Conservation (phyloP, 1,139 yeast species). For the Nakaseomyces nivariensis region DNA sequence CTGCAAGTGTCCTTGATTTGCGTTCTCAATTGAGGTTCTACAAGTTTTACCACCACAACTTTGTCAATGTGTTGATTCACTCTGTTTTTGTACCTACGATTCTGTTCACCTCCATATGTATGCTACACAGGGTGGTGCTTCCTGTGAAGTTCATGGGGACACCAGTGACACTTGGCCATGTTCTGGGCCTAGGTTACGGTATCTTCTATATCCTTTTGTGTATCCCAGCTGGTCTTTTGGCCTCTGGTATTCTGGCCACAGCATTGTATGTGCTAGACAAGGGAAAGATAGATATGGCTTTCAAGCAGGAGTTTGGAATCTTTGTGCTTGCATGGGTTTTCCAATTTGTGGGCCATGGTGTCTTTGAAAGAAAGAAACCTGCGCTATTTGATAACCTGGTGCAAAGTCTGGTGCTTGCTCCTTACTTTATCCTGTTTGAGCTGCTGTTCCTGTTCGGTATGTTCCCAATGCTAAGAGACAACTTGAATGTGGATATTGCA, state of each 20-base stretch:
- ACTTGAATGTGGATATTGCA: constrained; percentile 38
- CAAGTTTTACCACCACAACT: constrained; percentile 69
- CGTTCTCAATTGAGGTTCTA: constrained; percentile 69
- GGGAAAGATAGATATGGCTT: constrained; percentile 8
- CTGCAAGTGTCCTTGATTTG: not conserved
- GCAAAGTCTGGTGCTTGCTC: constrained; percentile 85
- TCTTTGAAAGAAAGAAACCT: constrained; percentile 74
- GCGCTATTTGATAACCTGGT: constrained; percentile 73
- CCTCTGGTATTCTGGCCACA: constrained; percentile 22
- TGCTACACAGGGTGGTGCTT: constrained; percentile 30
- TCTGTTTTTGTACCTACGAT: constrained; percentile 72
- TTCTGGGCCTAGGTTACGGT: constrained; percentile 34
- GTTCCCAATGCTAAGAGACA: constrained; percentile 43
- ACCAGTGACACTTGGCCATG: constrained; percentile 24
- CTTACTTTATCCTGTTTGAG: constrained; percentile 80
- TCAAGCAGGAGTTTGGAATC: constrained; percentile 17
- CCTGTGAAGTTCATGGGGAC: constrained; percentile 22
- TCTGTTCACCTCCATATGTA: constrained; percentile 43
- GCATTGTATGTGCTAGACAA: constrained; percentile 23
- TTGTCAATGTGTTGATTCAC: constrained; percentile 66
- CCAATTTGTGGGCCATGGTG: constrained; percentile 87
- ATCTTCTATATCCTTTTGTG: constrained; percentile 37
- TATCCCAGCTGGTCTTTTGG: constrained; percentile 34
- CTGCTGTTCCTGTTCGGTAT: constrained; percentile 58
- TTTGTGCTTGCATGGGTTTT: constrained; percentile 62